Conservation (phyloP, 768 basidiomycete genomes). For the Pisolithus sp. region DNA sequence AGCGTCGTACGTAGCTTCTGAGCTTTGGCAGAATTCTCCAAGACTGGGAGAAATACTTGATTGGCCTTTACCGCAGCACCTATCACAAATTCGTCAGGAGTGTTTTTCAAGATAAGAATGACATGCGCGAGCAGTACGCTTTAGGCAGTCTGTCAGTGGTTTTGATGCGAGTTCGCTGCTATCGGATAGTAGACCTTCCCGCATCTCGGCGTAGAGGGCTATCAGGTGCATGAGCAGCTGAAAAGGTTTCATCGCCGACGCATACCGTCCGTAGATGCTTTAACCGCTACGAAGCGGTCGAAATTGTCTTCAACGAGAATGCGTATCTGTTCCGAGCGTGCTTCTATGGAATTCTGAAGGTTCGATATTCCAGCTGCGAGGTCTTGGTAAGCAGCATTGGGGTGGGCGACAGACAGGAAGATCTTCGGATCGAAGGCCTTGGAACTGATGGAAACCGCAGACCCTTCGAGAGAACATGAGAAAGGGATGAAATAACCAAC, state of each 20-base stretch:
- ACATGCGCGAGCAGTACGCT: constrained; percentile 46
- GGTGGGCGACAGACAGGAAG: constrained; percentile 87
- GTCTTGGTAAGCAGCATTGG: constrained; percentile 92
- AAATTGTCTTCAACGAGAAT: constrained; percentile 97
- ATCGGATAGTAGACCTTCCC: constrained; percentile 72
- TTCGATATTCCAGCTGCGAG: constrained; percentile 71
- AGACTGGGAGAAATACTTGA: constrained; percentile 90
- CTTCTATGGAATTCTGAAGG: constrained; percentile 75
- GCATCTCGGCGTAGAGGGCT: constrained; percentile 93
- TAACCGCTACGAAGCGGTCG: constrained; percentile 95
- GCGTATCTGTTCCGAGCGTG: constrained; percentile 89
- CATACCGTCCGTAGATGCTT: constrained; percentile 91
- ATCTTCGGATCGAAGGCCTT: constrained; percentile 96
- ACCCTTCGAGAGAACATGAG: constrained; percentile 41
- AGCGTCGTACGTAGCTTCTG: constrained; percentile 88
- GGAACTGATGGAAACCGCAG: constrained; percentile 77
- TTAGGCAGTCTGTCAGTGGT: constrained; percentile 77
- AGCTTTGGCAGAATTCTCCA: constrained; percentile 93
- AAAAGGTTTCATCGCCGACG: constrained; percentile 3
- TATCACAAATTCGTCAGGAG: constrained; percentile 26
- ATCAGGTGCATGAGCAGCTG: constrained; percentile 4
- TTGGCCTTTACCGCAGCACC: constrained; percentile 91
- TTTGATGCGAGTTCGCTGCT: constrained; percentile 77
- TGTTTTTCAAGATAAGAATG: not conserved
- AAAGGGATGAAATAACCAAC: constrained; percentile 6